Conservation (phyloP, 2,329 filamentous ascomycete genomes). For the Paraphaeosphaeria minitans region DNA sequence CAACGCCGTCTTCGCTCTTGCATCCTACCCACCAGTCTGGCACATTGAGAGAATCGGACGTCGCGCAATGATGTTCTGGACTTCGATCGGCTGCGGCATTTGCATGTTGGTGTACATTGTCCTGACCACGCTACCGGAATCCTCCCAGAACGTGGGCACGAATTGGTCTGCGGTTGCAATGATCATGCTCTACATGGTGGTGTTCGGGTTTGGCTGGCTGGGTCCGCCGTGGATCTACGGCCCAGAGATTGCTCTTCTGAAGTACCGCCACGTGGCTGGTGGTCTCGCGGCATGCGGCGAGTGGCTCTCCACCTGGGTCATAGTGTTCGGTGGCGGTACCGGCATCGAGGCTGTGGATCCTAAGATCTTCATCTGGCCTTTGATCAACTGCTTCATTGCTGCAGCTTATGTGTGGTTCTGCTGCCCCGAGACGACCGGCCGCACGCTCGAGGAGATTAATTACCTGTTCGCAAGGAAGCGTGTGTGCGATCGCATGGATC, state of each 20-base stretch:
- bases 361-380: slow-evolving; percentile 48
- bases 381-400: slow-evolving; percentile 38
- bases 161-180: slow-evolving; percentile 34
- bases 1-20: slow-evolving; percentile 85
- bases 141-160: slow-evolving; percentile 17
- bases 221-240: slow-evolving; percentile 44
- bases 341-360: slow-evolving; percentile 42
- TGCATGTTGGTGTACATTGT: slow-evolving; percentile 35
- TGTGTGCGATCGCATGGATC: slow-evolving; percentile 3
- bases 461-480: slow-evolving; percentile 11
- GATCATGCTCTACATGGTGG: slow-evolving; percentile 34
- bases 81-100: slow-evolving; percentile 22
- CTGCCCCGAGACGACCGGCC: slow-evolving; percentile 13
- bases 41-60: slow-evolving; percentile 43
- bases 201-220: slow-evolving; percentile 40
- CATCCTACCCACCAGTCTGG: slow-evolving; percentile 44
- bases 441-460: slow-evolving; percentile 14
- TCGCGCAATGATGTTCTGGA: slow-evolving; percentile 35
- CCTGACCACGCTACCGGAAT: slow-evolving; percentile 23
- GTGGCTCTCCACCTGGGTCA: slow-evolving; percentile 45
- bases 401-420: slow-evolving; percentile 24
- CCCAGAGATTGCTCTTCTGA: slow-evolving; percentile 45
- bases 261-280: slow-evolving; percentile 44
- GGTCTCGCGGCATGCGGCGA: slow-evolving; percentile 45
- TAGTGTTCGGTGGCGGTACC: slow-evolving; percentile 44